Base-by-base conservation (phyloP, 2,329 filamentous ascomycete species). In the Cytospora piceicola region DNA sequence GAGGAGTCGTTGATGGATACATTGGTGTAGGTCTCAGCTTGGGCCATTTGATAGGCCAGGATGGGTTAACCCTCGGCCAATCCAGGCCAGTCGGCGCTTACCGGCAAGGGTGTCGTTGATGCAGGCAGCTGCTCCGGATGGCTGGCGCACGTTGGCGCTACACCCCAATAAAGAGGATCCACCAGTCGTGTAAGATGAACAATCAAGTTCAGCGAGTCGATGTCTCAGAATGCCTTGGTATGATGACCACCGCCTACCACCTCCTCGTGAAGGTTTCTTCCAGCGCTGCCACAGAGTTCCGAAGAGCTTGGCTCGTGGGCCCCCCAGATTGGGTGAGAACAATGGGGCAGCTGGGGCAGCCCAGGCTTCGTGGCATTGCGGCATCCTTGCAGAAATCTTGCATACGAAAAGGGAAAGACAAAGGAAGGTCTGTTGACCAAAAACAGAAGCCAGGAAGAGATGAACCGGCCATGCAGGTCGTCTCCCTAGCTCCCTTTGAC, bases 71-170 rank as follows among this genome's bases (percentile, higher is more conserved):
- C 73, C 74, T 74, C 74, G 75, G 72, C 80, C 80, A 81, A 77
- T 80, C 76, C 80, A 79, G 75, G 72, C 80, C 80, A 81, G 77
- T 80, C 75, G 80, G 80, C 80, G 80, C 80, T 81, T 82, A 81
- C 75, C 72, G 75, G 76, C 73, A 77, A 71, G 73, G 78, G 78
- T 77, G 74, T 68, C 69, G 67, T 68, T 74, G 73, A 73, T 74
- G 62, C 62, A 64, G 15, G 51, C 32, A 24, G 22, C 22, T 55
- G 74, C 77, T 75, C 76, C 75, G 77, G 77, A 77, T 78, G 77
- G 78, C 74, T 79, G 77, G 78, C 77, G 75, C 77, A 77, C 77
- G 78, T 74, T 79, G 77, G 78, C 77, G 75, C 77, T 78, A 76
- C 75, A 75, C 77, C 77, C 75, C 75, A 76, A 72, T 76, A 75